A percentile compares a stretch with the other conserved stretches of the same genome.
Evolutionary conservation across 1,284 basidiomycete genomes (phyloP).

Genomic region (Fomitopsis betulina): DNA sequence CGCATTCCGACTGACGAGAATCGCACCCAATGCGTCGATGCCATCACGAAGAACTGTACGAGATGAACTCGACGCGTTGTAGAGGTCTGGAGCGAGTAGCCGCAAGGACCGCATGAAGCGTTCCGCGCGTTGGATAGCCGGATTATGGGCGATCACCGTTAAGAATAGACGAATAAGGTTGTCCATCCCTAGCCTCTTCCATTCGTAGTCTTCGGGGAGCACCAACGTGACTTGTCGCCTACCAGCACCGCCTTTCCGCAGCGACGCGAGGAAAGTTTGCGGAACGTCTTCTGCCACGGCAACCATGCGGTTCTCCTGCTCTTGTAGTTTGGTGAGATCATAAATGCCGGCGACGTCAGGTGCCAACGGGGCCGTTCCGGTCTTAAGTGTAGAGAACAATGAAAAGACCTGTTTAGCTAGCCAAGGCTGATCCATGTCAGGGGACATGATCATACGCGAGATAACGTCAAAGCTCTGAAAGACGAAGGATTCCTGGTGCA

Average conservation of each 20-base stretch:
- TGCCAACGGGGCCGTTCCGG: constrained; percentile 32
- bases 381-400: constrained; percentile 52
- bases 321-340: constrained; percentile 60
- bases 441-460: constrained; percentile 49
- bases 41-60: constrained; percentile 60
- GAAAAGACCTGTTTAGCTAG: constrained; percentile 48
- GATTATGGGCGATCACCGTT: constrained; percentile 78
- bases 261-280: constrained; percentile 54
- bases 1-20: constrained; percentile 42
- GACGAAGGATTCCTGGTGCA: constrained; percentile 72
- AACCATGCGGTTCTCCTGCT: constrained; percentile 68
- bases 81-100: constrained; percentile 53
- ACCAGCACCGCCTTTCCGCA: constrained; percentile 35
- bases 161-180: constrained; percentile 71
- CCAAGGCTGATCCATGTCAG: constrained; percentile 44
- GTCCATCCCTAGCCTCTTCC: constrained; percentile 53
- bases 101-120: constrained; percentile 65
- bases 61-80: constrained; percentile 46
- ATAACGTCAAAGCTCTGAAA: constrained; percentile 70
- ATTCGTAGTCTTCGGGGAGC: constrained; percentile 60
- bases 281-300: constrained; percentile 64
- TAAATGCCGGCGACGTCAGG: constrained; percentile 66
- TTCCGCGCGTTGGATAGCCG: constrained; percentile 59
- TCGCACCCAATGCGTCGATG: constrained; percentile 60
- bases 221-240: constrained; percentile 30